These are phyloP conservation scores for Carex cristatella DNA, from an alignment of 176 grass and related monocot species.

Conservation along the genomic window DNA sequence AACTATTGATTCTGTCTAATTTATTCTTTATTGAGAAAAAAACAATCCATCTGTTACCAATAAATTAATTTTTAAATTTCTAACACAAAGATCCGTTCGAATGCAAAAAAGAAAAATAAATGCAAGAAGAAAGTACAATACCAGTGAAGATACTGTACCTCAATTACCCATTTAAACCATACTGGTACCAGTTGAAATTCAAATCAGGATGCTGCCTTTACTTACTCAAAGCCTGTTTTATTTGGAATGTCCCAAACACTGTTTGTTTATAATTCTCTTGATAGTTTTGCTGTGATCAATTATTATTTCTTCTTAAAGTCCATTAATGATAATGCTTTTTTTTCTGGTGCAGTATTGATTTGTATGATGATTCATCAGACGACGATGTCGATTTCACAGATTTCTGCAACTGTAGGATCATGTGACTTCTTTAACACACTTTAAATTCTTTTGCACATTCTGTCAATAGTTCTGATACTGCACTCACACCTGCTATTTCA, in stretches of 20 bases:
- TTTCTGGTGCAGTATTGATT: background rate
- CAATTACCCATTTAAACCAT: background rate
- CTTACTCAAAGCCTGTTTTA: background rate
- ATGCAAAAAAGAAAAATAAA: background rate
- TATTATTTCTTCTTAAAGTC: background rate
- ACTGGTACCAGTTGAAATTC: background rate
- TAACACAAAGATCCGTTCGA: background rate
- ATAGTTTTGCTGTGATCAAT: background rate
- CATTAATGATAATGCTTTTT: background rate
- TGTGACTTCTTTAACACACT: background rate
- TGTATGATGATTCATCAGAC: constrained; percentile 9
- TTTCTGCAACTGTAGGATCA: constrained; percentile 20
- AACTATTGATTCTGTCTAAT: too few species aligned
- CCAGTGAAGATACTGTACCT: background rate
- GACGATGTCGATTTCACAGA: constrained; percentile 1
- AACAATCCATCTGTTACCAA: too few species aligned
- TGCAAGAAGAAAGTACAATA: background rate
- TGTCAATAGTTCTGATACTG: background rate
- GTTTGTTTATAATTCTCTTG: background rate
- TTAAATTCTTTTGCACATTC: background rate
- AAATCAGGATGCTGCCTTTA: background rate
- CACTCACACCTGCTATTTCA: too few species aligned
- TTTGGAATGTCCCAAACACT: background rate
- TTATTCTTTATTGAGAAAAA: too few species aligned
- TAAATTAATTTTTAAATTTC: too few species aligned